Evolutionary conservation across 2,329 filamentous ascomycete genomes (phyloP).

Genomic region (Aspergillus fumigatiaffinis): DNA sequence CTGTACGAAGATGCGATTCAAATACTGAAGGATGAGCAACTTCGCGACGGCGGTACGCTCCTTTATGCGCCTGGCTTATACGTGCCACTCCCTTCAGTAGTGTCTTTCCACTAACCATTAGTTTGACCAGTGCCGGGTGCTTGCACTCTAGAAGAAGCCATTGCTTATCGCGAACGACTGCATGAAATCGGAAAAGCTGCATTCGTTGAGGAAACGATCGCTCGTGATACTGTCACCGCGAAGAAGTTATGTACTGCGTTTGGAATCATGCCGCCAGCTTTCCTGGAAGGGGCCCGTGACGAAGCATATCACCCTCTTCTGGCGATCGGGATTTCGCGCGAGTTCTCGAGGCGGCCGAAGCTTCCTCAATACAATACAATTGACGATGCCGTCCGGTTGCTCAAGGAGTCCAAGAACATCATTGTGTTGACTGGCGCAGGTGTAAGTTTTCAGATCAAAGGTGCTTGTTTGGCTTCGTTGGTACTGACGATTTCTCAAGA

Average conservation of each 20-base stretch:
- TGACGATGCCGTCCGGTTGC: conserved; percentile 76
- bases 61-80: conserved; percentile 12
- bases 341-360: conserved; percentile 77
- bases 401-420: conserved; percentile 74
- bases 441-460: conserved; percentile 30
- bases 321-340: conserved; percentile 71
- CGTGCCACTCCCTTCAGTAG: not conserved
- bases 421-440: conserved; percentile 92
- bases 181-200: conserved; percentile 71
- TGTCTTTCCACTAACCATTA: not conserved
- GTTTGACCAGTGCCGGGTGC: conserved; percentile 42
- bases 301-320: conserved; percentile 72
- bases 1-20: conserved; percentile 62
- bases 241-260: conserved; percentile 86
- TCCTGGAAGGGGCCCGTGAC: conserved; percentile 69
- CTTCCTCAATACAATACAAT: conserved; percentile 76
- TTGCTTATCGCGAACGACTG: conserved; percentile 64
- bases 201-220: conserved; percentile 71
- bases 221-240: conserved; percentile 65
- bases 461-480: not conserved
- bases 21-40: conserved; percentile 52
- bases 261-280: conserved; percentile 67
- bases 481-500: conserved; percentile 40
- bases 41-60: conserved; percentile 46
- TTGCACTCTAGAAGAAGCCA: conserved; percentile 67